Conservation (phyloP, 2,329 filamentous ascomycete species). For the Parastagonospora avenae region DNA sequence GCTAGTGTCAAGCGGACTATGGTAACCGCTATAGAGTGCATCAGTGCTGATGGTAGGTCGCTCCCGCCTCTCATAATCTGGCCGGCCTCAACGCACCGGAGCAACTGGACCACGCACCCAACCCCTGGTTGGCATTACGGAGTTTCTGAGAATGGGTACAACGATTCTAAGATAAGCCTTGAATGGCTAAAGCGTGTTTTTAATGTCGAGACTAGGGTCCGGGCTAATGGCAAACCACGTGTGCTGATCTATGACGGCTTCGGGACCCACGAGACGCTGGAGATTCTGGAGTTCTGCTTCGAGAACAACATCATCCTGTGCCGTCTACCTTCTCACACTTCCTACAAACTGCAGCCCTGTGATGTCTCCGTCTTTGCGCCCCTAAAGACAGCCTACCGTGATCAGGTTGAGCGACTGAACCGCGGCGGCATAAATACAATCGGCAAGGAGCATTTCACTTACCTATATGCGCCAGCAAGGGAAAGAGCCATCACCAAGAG, state of each 20-base stretch:
- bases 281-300: not conserved
- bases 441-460: too few relatives aligned
- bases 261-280: not conserved
- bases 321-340: too few relatives aligned
- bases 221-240: slow-evolving; percentile 35
- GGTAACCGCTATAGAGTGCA: slow-evolving; percentile 26
- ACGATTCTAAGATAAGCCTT: slow-evolving; percentile 39
- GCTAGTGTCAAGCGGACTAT: slow-evolving; percentile 24
- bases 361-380: too few relatives aligned
- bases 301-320: not conserved
- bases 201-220: slow-evolving; percentile 38
- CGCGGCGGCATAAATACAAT: too few relatives aligned
- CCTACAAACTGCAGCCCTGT: too few relatives aligned
- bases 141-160: slow-evolving; percentile 19
- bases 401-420: too few relatives aligned
- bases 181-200: slow-evolving; percentile 45
- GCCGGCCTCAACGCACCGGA: slow-evolving; percentile 23
- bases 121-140: slow-evolving; percentile 20
- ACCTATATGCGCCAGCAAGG: too few relatives aligned
- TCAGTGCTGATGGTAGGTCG: slow-evolving; percentile 22
- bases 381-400: too few relatives aligned
- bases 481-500: too few relatives aligned
- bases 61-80: slow-evolving; percentile 23
- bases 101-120: slow-evolving; percentile 17
- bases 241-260: slow-evolving; percentile 38